Evolutionary conservation across 2,329 filamentous ascomycete genomes (phyloP).

Genomic region (Torrubiellomyces zombiae): DNA sequence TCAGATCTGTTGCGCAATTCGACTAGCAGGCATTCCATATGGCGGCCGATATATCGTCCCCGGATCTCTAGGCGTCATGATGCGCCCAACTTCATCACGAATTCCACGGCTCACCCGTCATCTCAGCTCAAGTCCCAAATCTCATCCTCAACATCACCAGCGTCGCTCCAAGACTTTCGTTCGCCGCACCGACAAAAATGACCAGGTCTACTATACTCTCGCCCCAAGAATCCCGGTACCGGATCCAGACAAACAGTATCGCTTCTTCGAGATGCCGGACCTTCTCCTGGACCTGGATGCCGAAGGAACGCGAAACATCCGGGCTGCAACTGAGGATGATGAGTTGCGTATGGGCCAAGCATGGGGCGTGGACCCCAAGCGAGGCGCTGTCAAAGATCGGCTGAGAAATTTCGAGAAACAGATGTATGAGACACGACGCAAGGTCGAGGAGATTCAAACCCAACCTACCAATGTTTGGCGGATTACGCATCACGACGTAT

Average conservation of each 20-base stretch:
- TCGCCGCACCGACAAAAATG: conserved; percentile 7
- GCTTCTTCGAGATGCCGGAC: conserved; percentile 23
- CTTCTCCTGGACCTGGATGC: conserved; percentile 36
- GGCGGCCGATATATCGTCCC: too few species aligned
- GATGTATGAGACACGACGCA: conserved; percentile 11
- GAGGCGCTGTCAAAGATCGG: conserved; percentile 9
- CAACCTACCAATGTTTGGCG: conserved; percentile 17
- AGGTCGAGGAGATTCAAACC: conserved; percentile 9
- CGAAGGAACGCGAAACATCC: conserved; percentile 25
- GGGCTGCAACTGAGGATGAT: conserved; percentile 19
- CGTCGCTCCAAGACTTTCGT: conserved; percentile 10
- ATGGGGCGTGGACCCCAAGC: conserved; percentile 13
- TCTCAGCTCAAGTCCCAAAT: conserved; percentile 2
- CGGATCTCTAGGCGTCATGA: too few species aligned
- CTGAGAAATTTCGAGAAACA: conserved; percentile 14
- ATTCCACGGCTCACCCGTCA: neutral
- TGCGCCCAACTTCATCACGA: too few species aligned
- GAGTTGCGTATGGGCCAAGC: conserved; percentile 14
- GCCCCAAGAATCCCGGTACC: conserved; percentile 6
- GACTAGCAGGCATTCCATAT: neutral
- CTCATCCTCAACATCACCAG: conserved; percentile 2
- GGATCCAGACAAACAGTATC: conserved; percentile 5
- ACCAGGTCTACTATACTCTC: conserved; percentile 12
- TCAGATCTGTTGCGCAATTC: too few species aligned
- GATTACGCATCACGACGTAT: conserved; percentile 25